Evolutionary conservation across 1,284 basidiomycete species (phyloP), one percentile per base, ranked within the genome.

Genomic region (Chalciporus piperatoides): DNA sequence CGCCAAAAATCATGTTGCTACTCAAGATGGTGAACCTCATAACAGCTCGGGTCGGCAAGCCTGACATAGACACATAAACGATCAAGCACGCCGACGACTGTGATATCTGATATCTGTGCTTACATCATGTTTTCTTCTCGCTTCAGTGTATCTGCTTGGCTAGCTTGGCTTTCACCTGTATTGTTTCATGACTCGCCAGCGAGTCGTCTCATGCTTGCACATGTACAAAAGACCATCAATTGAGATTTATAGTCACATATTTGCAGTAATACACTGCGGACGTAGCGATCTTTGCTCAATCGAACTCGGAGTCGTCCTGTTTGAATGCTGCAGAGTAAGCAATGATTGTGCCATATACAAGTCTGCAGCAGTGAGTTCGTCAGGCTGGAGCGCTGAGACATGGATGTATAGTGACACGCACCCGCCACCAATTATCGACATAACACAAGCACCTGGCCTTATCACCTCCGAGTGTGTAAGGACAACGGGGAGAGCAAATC

Each of bases 341-440:
- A 55, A 93, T 58, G 59, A 96, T 97, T 9, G 97, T 99, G 4
- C 89, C 92, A 65, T 99, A 99, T 2, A 99, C 93, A 54, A 98
- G 76, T 32, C 86, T 90, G 46, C 60, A 40, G 30, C 43, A 33
- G 23, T n/a, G 14, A 43, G 19, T 12, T 15, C 30, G 41, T 48
- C 23, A 17, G 17, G 23, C 44, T 17, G 48, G 40, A 23, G 36
- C 21, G 14, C 5, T 9, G 15, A 36, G 30, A 21, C 27, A 11
- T 30, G 39, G n/a, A 42, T 9, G 32, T 44, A 51, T 14, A 21
- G 33, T 12, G 23, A 38, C 37, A 54, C 41, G 40, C 67, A 90
- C 86, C 80, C 84, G 69, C 97, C 97, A 21, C 97, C 97, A 25
- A 87, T 77, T 54, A 97, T 92, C 24, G 92, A 93, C 96, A 99